Evolutionary conservation across 176 grass and related monocot species (phyloP), one percentile per base, ranked within the genome.

Genomic region (Oryza punctata): DNA sequence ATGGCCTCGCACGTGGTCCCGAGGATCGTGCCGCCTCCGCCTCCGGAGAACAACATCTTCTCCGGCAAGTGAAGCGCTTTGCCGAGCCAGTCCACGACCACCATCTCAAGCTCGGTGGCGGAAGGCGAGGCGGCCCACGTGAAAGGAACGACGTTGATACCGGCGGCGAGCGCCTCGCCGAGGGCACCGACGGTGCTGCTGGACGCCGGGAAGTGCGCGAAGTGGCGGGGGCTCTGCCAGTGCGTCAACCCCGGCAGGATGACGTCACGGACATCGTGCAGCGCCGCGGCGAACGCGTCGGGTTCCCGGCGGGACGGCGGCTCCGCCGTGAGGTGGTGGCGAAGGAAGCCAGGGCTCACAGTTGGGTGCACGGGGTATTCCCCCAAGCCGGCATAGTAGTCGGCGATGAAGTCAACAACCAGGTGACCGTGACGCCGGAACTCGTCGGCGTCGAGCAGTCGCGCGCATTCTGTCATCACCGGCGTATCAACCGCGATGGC

Each of bases 51-150:
- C 12, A 70, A 10, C 8, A 70, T 19, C 18, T 10, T 0, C 19
- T 70, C 37, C 0, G 68, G 68, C 0, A 70, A 37, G 37, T 70
- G 68, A 3, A 70, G 19, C 9, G 68, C 68, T 37, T 72, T 78
- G 15, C 67, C 84, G 52, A 86, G 38, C 84, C 76, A 86, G 33
- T 86, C 84, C 1, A 65, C 50, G 19, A 79, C 84, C 10, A 78
- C 38, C 15, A 29, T 32, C 66, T 85, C 83, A 0, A 78, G 66
- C 75, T 85, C 83, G 82, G 76, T 0, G 82, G 63, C 44, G 32
- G 32, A 3, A 0, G 32, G 32, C 32, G 32, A 33, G 4, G 32
- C 32, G 32, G 32, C 32, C 73, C 82, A 85, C 12, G 61, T 85
- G 82, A 77, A 85, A 0, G 72, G 72, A 0, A 69, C 64, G 12